Conservation (phyloP, 768 basidiomycete species). For the Collybia sp. region DNA sequence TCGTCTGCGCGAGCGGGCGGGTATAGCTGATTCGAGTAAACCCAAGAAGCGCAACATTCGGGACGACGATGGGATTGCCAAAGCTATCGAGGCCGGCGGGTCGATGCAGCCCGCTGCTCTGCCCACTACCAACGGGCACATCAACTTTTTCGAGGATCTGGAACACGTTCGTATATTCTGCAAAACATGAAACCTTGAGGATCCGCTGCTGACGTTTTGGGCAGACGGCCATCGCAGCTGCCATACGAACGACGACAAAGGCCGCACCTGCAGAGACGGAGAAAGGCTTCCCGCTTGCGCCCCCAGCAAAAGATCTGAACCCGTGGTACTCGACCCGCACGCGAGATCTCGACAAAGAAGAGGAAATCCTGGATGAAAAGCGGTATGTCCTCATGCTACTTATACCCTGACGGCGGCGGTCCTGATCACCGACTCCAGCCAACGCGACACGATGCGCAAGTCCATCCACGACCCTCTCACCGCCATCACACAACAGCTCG, state of each 20-base stretch:
- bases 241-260: slow-evolving; percentile 48
- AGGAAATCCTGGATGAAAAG: slow-evolving; percentile 20
- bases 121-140: slow-evolving; percentile 58
- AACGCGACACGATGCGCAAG: slow-evolving; percentile 61
- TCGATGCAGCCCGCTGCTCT: slow-evolving; percentile 28
- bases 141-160: slow-evolving; percentile 82
- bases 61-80: slow-evolving; percentile 30
- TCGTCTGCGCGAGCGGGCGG: slow-evolving; percentile 58
- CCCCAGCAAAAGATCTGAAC: slow-evolving; percentile 69
- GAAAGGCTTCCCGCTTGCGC: slow-evolving; percentile 69
- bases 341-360: slow-evolving; percentile 2
- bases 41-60: slow-evolving; percentile 30
- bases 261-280: slow-evolving; percentile 49
- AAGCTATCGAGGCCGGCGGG: slow-evolving; percentile 26
- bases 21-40: slow-evolving; percentile 20
- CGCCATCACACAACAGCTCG: slow-evolving; percentile 64
- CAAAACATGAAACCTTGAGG: background rate
- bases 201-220: background rate
- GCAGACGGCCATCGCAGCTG: slow-evolving; percentile 41
- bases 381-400: slow-evolving; percentile 21
- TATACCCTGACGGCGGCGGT: too few relatives aligned
- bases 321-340: slow-evolving; percentile 65
- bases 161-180: slow-evolving; percentile 34
- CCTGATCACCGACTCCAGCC: slow-evolving; percentile 30
- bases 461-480: slow-evolving; percentile 67